Evolutionary conservation across 495 filamentous ascomycete genomes (phyloP).

Genomic region (Trypethelium eluteriae): DNA sequence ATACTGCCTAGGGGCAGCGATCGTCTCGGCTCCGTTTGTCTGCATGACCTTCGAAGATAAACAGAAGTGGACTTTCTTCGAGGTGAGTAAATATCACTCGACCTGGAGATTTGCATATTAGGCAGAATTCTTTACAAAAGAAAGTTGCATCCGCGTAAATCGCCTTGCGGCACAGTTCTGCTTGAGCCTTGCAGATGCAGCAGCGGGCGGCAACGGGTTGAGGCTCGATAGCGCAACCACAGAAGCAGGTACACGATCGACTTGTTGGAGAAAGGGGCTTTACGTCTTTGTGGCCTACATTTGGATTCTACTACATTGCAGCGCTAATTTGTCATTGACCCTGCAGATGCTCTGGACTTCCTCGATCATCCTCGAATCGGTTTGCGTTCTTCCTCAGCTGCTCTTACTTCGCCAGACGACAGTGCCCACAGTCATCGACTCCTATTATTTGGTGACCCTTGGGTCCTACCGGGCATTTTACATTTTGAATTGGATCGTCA

Average conservation of each 20-base stretch:
- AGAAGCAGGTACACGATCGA: not conserved
- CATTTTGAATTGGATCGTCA: conserved; percentile 83
- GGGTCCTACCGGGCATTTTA: conserved; percentile 88
- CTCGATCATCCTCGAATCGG: conserved; percentile 81
- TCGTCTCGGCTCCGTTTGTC: conserved; percentile 57
- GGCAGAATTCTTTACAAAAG: not conserved
- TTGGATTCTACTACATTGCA: not conserved
- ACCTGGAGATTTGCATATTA: not conserved
- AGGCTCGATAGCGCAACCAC: not conserved
- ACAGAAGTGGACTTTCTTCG: conserved; percentile 41
- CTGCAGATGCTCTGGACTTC: conserved; percentile 69
- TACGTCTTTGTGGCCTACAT: not conserved
- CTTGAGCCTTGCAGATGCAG: not conserved
- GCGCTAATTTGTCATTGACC: not conserved
- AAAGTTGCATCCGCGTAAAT: not conserved
- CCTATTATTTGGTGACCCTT: conserved; percentile 81
- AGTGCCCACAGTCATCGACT: conserved; percentile 92
- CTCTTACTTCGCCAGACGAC: conserved; percentile 86
- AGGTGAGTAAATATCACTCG: conserved; percentile 41
- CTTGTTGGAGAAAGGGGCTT: not conserved
- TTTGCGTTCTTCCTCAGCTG: conserved; percentile 84
- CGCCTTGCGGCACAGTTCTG: not conserved
- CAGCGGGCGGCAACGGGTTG: not conserved
- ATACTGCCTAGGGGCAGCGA: conserved; percentile 51
- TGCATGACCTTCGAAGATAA: conserved; percentile 51